phyloP scores from a whole-genome alignment of 2,329 filamentous ascomycete genomes.

The Paradendryphiella salina region DNA sequence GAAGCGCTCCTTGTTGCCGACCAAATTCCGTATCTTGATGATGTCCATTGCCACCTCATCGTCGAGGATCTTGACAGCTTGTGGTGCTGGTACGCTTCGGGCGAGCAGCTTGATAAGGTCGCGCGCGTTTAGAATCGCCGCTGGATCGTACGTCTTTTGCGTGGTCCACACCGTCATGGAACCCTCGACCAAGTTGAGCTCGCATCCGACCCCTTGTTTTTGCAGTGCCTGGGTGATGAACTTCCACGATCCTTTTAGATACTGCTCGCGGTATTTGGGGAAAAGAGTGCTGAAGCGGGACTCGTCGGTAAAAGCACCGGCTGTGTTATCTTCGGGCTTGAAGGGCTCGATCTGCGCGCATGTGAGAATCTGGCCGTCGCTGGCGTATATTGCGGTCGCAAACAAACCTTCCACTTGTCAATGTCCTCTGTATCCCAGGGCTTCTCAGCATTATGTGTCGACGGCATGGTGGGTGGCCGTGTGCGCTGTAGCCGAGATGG shows the following conservation, averaged over 20 bases:
- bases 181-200: constrained; percentile 90
- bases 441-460: constrained; percentile 77
- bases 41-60: constrained; percentile 92
- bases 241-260: constrained; percentile 91
- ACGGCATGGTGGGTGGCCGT: constrained; percentile 66
- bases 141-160: constrained; percentile 86
- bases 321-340: constrained; percentile 80
- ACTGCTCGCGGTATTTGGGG: constrained; percentile 94
- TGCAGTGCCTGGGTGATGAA: constrained; percentile 85
- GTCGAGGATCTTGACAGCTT: constrained; percentile 91
- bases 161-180: constrained; percentile 97
- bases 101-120: constrained; percentile 93
- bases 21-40: constrained; percentile 89
- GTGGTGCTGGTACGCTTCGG: constrained; percentile 80
- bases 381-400: not conserved
- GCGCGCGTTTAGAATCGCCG: constrained; percentile 87
- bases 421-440: constrained; percentile 91
- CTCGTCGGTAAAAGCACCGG: constrained; percentile 87
- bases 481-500: not conserved
- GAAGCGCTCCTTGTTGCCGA: constrained; percentile 92
- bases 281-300: constrained; percentile 86
- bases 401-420: constrained; percentile 83
- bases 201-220: constrained; percentile 85
- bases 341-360: constrained; percentile 71
- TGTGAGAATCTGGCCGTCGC: not conserved